These are phyloP conservation scores for Ceratocystis huliohia DNA, from an alignment of 2,329 filamentous ascomycete genomes.

Conservation along the genomic window DNA sequence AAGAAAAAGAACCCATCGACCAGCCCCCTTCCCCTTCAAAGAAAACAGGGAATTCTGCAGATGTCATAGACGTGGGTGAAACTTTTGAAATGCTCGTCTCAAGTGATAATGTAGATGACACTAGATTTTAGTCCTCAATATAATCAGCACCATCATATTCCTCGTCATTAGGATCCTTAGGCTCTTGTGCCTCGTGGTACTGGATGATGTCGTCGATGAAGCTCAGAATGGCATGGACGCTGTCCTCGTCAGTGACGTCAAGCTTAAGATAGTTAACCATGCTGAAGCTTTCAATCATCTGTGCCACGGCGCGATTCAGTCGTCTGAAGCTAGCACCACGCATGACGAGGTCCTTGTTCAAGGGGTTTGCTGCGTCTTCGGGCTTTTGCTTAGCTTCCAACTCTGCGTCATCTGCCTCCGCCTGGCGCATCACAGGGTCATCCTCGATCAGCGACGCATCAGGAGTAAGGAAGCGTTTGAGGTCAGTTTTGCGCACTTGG, in stretches of 20 bases:
- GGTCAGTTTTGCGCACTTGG: conserved; percentile 71
- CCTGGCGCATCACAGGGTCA: conserved; percentile 45
- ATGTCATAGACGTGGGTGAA: neutral
- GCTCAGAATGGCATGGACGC: conserved; percentile 69
- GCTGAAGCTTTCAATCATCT: conserved; percentile 91
- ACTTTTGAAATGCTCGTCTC: neutral
- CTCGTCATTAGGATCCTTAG: conserved; percentile 61
- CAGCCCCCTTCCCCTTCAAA: too few relatives aligned
- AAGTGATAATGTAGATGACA: too few relatives aligned
- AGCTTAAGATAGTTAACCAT: conserved; percentile 93
- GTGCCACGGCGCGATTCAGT: conserved; percentile 76
- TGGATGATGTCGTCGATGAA: conserved; percentile 93
- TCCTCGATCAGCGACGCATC: conserved; percentile 74
- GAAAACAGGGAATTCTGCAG: neutral
- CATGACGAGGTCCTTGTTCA: conserved; percentile 59
- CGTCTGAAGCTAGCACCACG: conserved; percentile 67
- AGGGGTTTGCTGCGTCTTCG: conserved; percentile 37
- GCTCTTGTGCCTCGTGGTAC: conserved; percentile 86
- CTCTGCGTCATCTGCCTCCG: conserved; percentile 33
- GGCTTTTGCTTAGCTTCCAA: conserved; percentile 52
- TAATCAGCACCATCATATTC: conserved; percentile 33
- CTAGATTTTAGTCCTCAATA: conserved; percentile 25
- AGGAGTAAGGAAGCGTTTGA: conserved; percentile 82
- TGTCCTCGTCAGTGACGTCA: conserved; percentile 84
- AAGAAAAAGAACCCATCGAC: neutral